phyloP scores from a whole-genome alignment of 768 basidiomycete species.

The Boletus pseudopeckii region DNA sequence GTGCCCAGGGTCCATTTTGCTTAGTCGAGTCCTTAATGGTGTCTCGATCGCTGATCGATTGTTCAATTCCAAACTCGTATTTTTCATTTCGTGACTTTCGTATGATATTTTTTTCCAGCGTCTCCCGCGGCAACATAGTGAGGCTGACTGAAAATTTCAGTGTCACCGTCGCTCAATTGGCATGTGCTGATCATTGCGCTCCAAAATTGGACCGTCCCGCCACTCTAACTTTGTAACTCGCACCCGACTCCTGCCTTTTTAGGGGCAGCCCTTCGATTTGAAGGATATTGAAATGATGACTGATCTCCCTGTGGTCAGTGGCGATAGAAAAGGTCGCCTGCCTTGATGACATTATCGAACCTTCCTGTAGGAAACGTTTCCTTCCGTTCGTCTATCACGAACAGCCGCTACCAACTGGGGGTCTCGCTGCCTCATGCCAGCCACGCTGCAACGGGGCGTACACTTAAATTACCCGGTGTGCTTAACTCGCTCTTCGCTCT shows the following conservation, averaged over 20 bases:
- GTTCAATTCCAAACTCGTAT: conserved; percentile 4
- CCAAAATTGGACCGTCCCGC: background rate
- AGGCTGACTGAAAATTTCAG: background rate
- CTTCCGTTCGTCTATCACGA: conserved; percentile 32
- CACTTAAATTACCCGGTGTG: conserved; percentile 32
- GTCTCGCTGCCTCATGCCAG: conserved; percentile 34
- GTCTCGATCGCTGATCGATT: conserved; percentile 22
- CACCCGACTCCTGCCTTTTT: conserved; percentile 22
- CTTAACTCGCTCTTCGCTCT: conserved; percentile 23
- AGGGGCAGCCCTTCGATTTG: conserved; percentile 19
- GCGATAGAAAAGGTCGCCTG: conserved; percentile 29
- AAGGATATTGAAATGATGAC: conserved; percentile 34
- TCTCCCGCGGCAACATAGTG: background rate
- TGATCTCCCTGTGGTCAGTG: conserved; percentile 23
- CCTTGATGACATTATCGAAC: conserved; percentile 26
- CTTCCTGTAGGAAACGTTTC: conserved; percentile 28
- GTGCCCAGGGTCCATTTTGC: conserved; percentile 10
- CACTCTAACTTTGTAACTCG: conserved; percentile 2
- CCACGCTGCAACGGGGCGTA: conserved; percentile 34
- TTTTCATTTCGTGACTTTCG: conserved; percentile 12
- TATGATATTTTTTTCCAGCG: background rate
- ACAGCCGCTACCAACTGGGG: conserved; percentile 29
- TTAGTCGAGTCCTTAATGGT: background rate
- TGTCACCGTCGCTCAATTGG: conserved; percentile 1
- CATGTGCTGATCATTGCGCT: conserved; percentile 6